Percentiles rank a stretch among this genome's conserved stretches.
phyloP scores from a whole-genome alignment of 495 filamentous ascomycete genomes.

The Penicillium waksmanii region DNA sequence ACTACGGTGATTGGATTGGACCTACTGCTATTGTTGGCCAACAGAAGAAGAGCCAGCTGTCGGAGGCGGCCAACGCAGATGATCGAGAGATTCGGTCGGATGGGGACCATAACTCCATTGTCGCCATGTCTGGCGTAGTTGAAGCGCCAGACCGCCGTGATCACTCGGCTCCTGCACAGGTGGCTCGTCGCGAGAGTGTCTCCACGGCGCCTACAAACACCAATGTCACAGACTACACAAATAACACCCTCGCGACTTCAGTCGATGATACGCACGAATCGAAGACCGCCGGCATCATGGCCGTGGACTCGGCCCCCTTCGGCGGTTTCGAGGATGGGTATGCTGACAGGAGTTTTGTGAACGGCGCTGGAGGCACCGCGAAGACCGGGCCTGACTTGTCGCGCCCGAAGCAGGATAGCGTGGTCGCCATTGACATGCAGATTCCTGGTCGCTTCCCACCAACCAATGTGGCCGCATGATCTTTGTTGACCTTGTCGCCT shows the following conservation, averaged over 20 bases:
- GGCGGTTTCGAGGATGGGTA: constrained; percentile 13
- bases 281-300: neutral
- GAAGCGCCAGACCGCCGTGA: constrained; percentile 33
- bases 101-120: constrained; percentile 25
- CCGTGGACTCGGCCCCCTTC: constrained; percentile 3
- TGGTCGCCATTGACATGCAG: constrained; percentile 37
- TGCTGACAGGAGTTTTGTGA: neutral
- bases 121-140: constrained; percentile 28
- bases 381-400: constrained; percentile 17
- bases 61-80: constrained; percentile 15
- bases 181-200: constrained; percentile 39
- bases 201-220: constrained; percentile 46
- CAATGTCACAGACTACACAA: constrained; percentile 41
- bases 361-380: neutral
- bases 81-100: constrained; percentile 30
- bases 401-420: constrained; percentile 34
- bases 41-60: constrained; percentile 30
- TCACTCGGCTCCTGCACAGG: constrained; percentile 28
- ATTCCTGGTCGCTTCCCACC: constrained; percentile 47
- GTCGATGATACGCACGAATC: constrained; percentile 33
- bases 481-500: neutral
- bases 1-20: constrained; percentile 50
- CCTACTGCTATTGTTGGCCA: constrained; percentile 30
- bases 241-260: constrained; percentile 43
- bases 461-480: constrained; percentile 38